Evolutionary conservation across 768 basidiomycete genomes (phyloP).

Genomic region (Tulasnella sp.): DNA sequence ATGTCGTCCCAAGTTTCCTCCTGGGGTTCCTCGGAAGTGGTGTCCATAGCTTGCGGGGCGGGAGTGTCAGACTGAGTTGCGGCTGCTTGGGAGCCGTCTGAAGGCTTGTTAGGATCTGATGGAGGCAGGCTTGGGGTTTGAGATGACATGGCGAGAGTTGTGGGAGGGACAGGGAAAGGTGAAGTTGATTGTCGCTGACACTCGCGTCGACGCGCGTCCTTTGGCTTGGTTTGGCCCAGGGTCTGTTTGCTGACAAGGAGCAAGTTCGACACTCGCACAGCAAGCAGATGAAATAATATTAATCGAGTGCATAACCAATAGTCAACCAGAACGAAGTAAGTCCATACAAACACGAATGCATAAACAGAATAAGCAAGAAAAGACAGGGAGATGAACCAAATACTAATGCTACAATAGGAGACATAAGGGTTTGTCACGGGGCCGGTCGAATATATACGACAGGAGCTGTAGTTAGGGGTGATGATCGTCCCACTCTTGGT

Average conservation of each 20-base stretch:
- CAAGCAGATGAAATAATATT: neutral
- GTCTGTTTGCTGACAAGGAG: conserved; percentile 3
- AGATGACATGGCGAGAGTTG: conserved; percentile 14
- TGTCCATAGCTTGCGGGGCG: conserved; percentile 29
- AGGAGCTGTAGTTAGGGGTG: neutral
- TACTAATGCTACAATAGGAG: neutral
- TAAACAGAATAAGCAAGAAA: conserved; percentile 1
- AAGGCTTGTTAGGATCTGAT: conserved; percentile 2
- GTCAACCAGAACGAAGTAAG: neutral
- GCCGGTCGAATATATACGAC: neutral
- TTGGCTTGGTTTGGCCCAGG: conserved; percentile 14
- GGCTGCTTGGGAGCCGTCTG: neutral
- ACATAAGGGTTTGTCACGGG: neutral
- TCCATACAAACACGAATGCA: conserved; percentile 7
- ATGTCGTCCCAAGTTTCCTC: conserved; percentile 85
- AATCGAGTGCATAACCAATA: neutral
- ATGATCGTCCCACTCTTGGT: neutral
- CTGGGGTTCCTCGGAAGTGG: conserved; percentile 29
- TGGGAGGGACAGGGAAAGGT: neutral
- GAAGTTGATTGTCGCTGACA: neutral
- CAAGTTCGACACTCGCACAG: neutral
- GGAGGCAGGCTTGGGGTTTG: conserved; percentile 22
- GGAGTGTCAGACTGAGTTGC: conserved; percentile 11
- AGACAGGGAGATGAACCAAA: neutral
- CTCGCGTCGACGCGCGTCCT: conserved; percentile 21